phyloP scores from a whole-genome alignment of 306 rosid genomes.

The Luffa aegyptiaca region DNA sequence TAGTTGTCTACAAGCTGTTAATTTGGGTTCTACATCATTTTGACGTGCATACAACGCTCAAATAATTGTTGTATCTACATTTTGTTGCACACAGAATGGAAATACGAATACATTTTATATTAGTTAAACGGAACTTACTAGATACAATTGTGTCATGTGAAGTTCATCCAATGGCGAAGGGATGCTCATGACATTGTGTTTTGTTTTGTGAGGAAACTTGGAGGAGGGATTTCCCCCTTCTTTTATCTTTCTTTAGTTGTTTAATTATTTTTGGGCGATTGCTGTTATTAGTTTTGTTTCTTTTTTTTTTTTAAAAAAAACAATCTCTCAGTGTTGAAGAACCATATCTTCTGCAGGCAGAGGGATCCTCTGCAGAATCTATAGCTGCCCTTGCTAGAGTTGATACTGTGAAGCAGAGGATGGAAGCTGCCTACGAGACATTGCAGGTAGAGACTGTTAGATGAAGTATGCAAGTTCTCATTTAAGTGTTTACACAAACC shows the following conservation, averaged over 20 bases:
- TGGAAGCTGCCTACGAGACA: slow-evolving; percentile 96
- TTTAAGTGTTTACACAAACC: slow-evolving; percentile 1
- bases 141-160: neutral
- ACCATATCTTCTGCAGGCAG: slow-evolving; percentile 44
- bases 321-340: neutral
- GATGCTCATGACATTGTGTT: neutral
- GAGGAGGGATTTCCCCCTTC: neutral
- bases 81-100: neutral
- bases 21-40: neutral
- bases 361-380: slow-evolving; percentile 95
- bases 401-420: slow-evolving; percentile 90
- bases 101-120: neutral
- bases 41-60: neutral
- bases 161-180: neutral
- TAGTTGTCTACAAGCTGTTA: neutral
- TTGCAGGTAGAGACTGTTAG: slow-evolving; percentile 50
- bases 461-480: slow-evolving; percentile 5
- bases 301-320: too few species aligned
- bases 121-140: neutral
- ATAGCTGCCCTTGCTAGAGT: slow-evolving; percentile 91
- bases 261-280: neutral
- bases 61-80: too few species aligned
- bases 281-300: neutral
- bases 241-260: neutral
- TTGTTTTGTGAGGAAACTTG: neutral